Conservation (phyloP, 352 stramenopile species). For the Pythium aquatile region DNA sequence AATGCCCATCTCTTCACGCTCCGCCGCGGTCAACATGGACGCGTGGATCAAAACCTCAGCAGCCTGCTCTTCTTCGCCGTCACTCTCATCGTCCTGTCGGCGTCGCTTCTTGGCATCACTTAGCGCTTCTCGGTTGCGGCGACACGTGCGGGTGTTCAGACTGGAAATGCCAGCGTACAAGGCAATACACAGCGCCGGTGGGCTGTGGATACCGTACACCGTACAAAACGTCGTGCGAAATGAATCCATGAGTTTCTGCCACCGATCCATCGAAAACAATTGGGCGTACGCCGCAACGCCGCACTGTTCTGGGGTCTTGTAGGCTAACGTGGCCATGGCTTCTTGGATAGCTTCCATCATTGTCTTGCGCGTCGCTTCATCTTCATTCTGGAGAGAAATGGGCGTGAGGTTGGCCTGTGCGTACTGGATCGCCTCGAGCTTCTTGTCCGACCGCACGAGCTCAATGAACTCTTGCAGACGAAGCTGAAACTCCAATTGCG, state of each 20-base stretch:
- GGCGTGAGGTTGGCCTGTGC: constrained; percentile 60
- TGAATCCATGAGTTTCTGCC: constrained; percentile 50
- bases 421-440: constrained; percentile 72
- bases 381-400: constrained; percentile 64
- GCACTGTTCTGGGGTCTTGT: constrained; percentile 55
- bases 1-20: constrained; percentile 1
- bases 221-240: constrained; percentile 66
- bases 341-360: constrained; percentile 70
- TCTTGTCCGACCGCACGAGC: constrained; percentile 66
- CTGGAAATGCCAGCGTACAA: constrained; percentile 69
- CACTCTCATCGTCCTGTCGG: constrained; percentile 1
- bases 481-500: constrained; percentile 69
- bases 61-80: constrained; percentile 4
- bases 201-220: constrained; percentile 68
- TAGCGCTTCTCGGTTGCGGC: constrained; percentile 46
- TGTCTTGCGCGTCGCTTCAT: constrained; percentile 40
- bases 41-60: constrained; percentile 6
- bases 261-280: constrained; percentile 65
- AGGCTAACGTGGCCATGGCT: constrained; percentile 75
- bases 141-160: constrained; percentile 73
- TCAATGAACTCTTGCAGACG: constrained; percentile 79
- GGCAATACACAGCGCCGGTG: constrained; percentile 60
- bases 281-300: constrained; percentile 57
- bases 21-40: constrained; percentile 5
- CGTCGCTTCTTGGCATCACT: constrained; percentile 20